Conservation (phyloP, 257 asterid genomes). For the Paulownia fortunei region DNA sequence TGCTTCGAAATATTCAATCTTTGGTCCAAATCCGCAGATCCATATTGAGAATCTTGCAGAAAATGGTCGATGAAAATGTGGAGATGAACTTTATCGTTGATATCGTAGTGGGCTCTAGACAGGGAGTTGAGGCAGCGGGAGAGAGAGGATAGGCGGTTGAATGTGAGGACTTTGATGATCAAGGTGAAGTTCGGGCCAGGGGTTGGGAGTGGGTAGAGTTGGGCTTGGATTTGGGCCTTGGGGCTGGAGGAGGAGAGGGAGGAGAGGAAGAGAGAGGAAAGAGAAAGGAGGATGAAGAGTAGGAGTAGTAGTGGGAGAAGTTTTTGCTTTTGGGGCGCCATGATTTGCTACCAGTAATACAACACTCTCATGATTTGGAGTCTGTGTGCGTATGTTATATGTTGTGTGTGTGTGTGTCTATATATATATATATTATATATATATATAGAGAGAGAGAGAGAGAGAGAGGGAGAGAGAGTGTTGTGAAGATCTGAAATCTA, state of each 20-base stretch:
- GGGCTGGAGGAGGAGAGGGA: slow-evolving; percentile 42
- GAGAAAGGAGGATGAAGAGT: slow-evolving; percentile 51
- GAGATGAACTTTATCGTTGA: slow-evolving; percentile 62
- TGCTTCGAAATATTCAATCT: slow-evolving; percentile 57
- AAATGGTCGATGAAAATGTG: slow-evolving; percentile 85
- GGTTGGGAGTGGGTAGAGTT: slow-evolving; percentile 34
- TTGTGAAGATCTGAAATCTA: too few relatives aligned
- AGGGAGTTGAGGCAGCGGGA: slow-evolving; percentile 88
- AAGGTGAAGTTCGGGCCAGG: slow-evolving; percentile 65
- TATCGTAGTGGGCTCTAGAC: slow-evolving; percentile 73
- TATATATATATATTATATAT: too few relatives aligned
- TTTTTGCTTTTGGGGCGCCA: slow-evolving; percentile 40
- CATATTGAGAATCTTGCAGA: slow-evolving; percentile 40
- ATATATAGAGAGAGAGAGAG: too few relatives aligned
- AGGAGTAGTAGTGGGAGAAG: slow-evolving; percentile 49
- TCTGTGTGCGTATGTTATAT: too few relatives aligned
- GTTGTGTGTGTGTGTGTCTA: too few relatives aligned
- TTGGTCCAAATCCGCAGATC: slow-evolving; percentile 50
- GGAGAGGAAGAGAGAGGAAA: slow-evolving; percentile 53
- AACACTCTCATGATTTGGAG: too few relatives aligned
- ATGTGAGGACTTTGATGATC: slow-evolving; percentile 85
- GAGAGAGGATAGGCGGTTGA: slow-evolving; percentile 77
- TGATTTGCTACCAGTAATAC: too few relatives aligned
- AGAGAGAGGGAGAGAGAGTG: too few relatives aligned
- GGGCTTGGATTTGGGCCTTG: slow-evolving; percentile 37